Base-by-base conservation (phyloP, 495 filamentous ascomycete species). In the Talaromyces thailandensis region DNA sequence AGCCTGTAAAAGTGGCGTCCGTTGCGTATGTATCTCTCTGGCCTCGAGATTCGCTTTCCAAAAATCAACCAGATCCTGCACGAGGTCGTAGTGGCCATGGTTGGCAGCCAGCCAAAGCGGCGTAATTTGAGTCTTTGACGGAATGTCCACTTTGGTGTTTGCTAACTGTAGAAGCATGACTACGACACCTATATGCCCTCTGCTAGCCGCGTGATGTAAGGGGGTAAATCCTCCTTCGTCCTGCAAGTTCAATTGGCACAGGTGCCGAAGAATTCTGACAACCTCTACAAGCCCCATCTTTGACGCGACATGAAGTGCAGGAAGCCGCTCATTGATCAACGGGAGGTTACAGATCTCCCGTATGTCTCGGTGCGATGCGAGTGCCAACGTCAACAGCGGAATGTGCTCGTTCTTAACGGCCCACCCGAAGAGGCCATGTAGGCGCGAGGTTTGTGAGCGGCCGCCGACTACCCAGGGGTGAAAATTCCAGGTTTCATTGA, bases 401-500 rank as follows among this genome's bases (percentile, higher is more conserved):
- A 14, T 37, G 2, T 37, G 32, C 0, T 37, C 11, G 2, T 37
- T 37, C 12, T 37, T 14, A 37, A 37, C 32, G 12, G 32, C 32
- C 32, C 32, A 37, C 11, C 32, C 11, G 32, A 37, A 37, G 32
- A 37, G 32, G 32, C 32, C 56, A 65, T 70, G 69, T 5, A 69
- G 16, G 50, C 57, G 66, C 3, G 67, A 71, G 25, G 12, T 7
- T 23, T 52, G 26, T 52, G 67, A 71, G 16, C 65, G 65, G 8
- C 69, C 69, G 24, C 66, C 65, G 26, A 60, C 7, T 0, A 60
- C 21, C 69, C 66, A 69, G 24, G 69, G 69, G 56, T 69, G 65
- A 31, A 71, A 61, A 50, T 68, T 64, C 66, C 68, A 70, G 35
- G 63, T 63, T 21, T 70, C 66, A 57, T 70, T 68, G 31, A 66